Evolutionary conservation across 345 rosid species (phyloP).

Genomic region (Pelargonium nanum): DNA sequence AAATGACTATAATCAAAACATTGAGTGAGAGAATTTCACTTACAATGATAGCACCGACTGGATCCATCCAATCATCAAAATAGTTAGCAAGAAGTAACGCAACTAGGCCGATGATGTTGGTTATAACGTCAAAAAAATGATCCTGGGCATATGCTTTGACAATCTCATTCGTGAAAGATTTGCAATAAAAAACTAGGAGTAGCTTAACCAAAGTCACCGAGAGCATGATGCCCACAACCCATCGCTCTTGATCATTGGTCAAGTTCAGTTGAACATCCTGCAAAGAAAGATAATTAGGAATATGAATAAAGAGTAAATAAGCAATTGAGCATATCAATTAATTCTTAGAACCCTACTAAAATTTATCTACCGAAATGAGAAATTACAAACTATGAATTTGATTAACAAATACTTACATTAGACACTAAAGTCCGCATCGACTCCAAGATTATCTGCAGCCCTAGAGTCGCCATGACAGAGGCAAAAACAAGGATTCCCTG

Average conservation of each 20-base stretch:
- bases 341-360: no score
- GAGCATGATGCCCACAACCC: constrained; percentile 96
- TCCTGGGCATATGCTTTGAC: constrained; percentile 97
- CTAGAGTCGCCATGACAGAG: constrained; percentile 98
- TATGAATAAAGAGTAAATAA: constrained; percentile 6
- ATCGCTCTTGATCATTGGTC: constrained; percentile 61
- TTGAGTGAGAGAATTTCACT: constrained; percentile 16
- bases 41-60: constrained; percentile 94
- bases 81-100: constrained; percentile 86
- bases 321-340: neutral
- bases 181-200: constrained; percentile 64
- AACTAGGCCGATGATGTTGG: constrained; percentile 86
- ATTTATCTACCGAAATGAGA: neutral
- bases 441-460: constrained; percentile 94
- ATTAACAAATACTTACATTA: constrained; percentile 38
- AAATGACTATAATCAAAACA: no score
- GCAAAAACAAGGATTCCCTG: constrained; percentile 99
- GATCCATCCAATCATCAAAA: constrained; percentile 81
- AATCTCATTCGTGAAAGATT: constrained; percentile 71
- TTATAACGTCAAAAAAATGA: constrained; percentile 92
- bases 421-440: constrained; percentile 61
- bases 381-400: neutral
- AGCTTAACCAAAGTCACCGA: constrained; percentile 81
- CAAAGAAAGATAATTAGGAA: constrained; percentile 11
- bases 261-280: constrained; percentile 65